phyloP scores from a whole-genome alignment of 805 yeast genomes.

The Teunomyces gatunensis region DNA sequence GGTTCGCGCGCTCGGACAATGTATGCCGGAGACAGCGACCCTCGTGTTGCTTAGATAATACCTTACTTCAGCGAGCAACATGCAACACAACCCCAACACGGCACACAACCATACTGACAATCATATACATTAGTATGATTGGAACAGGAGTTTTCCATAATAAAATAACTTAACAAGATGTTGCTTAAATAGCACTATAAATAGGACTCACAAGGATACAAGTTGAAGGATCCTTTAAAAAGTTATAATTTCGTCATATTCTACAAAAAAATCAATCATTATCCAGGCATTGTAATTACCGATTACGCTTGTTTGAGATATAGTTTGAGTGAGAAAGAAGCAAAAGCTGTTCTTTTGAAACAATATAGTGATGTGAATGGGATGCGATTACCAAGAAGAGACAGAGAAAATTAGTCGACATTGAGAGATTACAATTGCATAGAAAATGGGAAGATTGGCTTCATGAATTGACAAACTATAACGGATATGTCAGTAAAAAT shows the following conservation, averaged over 20 bases:
- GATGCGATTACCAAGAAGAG: not conserved
- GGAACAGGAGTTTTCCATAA: too few species aligned
- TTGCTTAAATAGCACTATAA: too few species aligned
- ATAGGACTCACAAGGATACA: too few species aligned
- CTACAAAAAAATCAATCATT: not conserved
- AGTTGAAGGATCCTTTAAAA: too few species aligned
- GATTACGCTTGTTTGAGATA: not conserved
- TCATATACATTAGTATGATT: too few species aligned
- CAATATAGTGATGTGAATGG: not conserved
- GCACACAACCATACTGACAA: too few species aligned
- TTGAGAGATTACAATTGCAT: not conserved
- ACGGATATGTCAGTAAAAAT: not conserved
- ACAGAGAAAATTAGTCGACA: not conserved
- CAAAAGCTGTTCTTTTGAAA: not conserved
- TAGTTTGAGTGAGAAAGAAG: not conserved
- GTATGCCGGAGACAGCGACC: constrained; percentile 2
- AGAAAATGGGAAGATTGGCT: not conserved
- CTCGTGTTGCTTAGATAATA: too few species aligned
- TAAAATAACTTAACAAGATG: too few species aligned
- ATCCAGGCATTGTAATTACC: not conserved
- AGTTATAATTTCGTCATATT: too few species aligned
- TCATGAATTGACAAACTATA: not conserved
- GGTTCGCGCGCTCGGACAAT: constrained; percentile 5
- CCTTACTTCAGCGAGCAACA: too few species aligned
- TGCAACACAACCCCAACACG: too few species aligned